A percentile compares a stretch with the other conserved stretches of the same genome.
These are phyloP conservation scores for Paraconiothyrium sp. DNA, from an alignment of 2,329 filamentous ascomycete genomes.

Conservation along the genomic window DNA sequence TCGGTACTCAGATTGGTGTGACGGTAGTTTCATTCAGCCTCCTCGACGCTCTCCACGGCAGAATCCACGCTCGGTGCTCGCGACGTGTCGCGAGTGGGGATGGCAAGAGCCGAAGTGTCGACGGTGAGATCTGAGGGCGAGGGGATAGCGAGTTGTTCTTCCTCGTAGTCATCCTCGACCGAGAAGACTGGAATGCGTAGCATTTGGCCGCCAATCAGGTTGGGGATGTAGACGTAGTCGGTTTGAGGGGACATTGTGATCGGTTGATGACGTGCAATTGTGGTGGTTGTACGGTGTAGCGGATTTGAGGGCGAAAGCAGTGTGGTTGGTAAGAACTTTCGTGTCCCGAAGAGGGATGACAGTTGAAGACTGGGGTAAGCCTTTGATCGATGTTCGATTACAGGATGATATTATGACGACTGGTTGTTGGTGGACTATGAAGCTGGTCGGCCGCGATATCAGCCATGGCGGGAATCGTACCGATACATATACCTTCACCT, in stretches of 20 bases:
- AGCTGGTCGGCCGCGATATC: background rate
- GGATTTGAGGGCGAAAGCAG: background rate
- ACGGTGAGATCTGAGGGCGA: constrained; percentile 26
- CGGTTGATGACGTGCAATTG: background rate
- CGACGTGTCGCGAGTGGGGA: constrained; percentile 32
- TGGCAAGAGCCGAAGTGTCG: constrained; percentile 20
- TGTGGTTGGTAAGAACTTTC: constrained; percentile 1
- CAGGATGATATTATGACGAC: background rate
- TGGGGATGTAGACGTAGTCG: constrained; percentile 50
- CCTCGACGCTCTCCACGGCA: constrained; percentile 26
- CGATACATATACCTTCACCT: constrained; percentile 1
- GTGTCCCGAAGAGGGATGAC: background rate
- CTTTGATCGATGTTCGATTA: background rate
- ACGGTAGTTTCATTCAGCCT: constrained; percentile 28
- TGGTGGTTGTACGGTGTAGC: background rate
- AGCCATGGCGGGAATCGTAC: background rate
- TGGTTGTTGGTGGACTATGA: background rate
- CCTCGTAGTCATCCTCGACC: constrained; percentile 33
- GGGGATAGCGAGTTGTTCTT: constrained; percentile 24
- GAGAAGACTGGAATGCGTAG: constrained; percentile 42
- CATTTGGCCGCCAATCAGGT: constrained; percentile 50
- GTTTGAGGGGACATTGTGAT: constrained; percentile 39
- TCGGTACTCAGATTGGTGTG: background rate
- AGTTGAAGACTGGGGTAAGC: background rate
- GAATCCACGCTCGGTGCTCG: constrained; percentile 38